Conservation (phyloP, 1,284 basidiomycete genomes). For the Sphaerobolus stellatus region DNA sequence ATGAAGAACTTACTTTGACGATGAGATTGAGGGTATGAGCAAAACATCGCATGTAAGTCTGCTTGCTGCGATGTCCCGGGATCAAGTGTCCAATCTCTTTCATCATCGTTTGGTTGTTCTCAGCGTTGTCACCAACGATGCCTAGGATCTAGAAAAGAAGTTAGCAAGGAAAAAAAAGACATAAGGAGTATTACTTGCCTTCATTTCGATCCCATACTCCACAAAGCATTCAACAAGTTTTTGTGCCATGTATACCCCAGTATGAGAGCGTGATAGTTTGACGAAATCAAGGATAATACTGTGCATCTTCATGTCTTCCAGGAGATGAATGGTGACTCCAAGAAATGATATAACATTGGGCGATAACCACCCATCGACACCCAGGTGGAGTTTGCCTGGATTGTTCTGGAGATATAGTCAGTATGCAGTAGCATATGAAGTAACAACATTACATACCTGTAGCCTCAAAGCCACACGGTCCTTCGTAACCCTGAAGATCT, state of each 20-base stretch:
- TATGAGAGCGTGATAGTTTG: constrained; percentile 18
- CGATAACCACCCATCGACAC: constrained; percentile 19
- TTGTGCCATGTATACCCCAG: constrained; percentile 15
- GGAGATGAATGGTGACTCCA: constrained; percentile 13
- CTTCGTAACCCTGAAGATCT: too few relatives aligned
- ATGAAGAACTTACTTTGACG: constrained; percentile 12
- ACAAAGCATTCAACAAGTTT: constrained; percentile 15
- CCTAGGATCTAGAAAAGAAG: constrained; percentile 19
- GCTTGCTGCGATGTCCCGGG: constrained; percentile 9
- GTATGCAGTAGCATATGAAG: too few relatives aligned
- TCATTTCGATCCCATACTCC: constrained; percentile 17
- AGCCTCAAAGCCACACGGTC: too few relatives aligned
- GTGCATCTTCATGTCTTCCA: constrained; percentile 12
- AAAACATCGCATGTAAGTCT: constrained; percentile 26
- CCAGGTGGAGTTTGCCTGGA: constrained; percentile 15
- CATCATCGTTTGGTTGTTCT: constrained; percentile 28
- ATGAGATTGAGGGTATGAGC: constrained; percentile 16
- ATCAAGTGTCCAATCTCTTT: constrained; percentile 16
- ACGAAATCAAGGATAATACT: constrained; percentile 19
- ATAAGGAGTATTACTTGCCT: constrained; percentile 12
- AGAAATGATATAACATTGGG: constrained; percentile 21
- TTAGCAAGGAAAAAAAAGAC: too few relatives aligned
- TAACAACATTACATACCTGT: too few relatives aligned
- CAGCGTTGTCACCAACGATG: constrained; percentile 31
- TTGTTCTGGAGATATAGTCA: too few relatives aligned